These are phyloP conservation scores for Chalciporus sp. DNA, from an alignment of 1,284 basidiomycete genomes.

Conservation along the genomic window DNA sequence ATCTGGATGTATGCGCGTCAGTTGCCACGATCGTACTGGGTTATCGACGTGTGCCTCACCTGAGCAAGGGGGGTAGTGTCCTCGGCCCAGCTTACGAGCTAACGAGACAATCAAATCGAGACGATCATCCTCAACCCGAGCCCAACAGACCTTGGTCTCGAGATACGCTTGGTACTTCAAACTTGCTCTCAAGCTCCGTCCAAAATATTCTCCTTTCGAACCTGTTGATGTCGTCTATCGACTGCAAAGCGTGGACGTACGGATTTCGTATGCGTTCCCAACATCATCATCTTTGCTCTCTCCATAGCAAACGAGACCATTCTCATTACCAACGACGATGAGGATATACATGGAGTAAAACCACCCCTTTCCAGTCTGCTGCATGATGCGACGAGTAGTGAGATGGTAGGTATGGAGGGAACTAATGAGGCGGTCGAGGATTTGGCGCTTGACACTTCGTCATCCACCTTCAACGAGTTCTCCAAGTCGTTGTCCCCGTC, in stretches of 20 bases:
- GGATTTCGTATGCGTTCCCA: conserved; percentile 63
- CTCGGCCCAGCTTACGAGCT: conserved; percentile 50
- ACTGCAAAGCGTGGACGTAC: conserved; percentile 72
- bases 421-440: conserved; percentile 30
- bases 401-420: conserved; percentile 59
- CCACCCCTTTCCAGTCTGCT: conserved; percentile 89
- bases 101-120: conserved; percentile 49
- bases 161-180: conserved; percentile 80
- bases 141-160: conserved; percentile 90
- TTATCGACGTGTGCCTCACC: conserved; percentile 32
- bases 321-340: conserved; percentile 83
- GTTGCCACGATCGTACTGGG: neutral
- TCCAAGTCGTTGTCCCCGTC: conserved; percentile 24
- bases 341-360: conserved; percentile 68
- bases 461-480: conserved; percentile 11
- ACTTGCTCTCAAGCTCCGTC: conserved; percentile 84
- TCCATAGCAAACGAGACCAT: conserved; percentile 90
- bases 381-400: conserved; percentile 63
- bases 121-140: conserved; percentile 83
- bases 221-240: conserved; percentile 86
- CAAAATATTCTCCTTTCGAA: conserved; percentile 92
- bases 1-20: conserved; percentile 34
- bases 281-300: conserved; percentile 78
- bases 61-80: conserved; percentile 56
- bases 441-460: conserved; percentile 28